Evolutionary conservation across 495 filamentous ascomycete genomes (phyloP), one percentile per base, ranked within the genome.

Genomic region (Parmelia sp.): DNA sequence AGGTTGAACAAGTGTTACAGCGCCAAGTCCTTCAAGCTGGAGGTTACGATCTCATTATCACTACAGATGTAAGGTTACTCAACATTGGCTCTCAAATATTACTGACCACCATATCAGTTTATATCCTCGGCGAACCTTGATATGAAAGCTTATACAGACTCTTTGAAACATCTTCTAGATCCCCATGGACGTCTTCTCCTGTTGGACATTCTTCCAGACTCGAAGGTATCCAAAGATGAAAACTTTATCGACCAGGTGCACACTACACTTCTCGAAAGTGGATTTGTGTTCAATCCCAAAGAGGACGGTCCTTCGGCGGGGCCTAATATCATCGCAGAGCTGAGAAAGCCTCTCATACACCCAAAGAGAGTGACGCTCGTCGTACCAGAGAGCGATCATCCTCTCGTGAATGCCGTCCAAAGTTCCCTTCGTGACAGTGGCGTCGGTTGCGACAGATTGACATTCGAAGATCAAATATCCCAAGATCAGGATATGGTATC

Each of bases 281-380:
- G 56, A 19, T 58, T 58, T 25, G 56, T 58, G 23, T 58, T 40
- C 25, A 25, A 33, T 15, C 14, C 35, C 23, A 8, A 35, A 0
- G 14, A 39, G n/a, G 19, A 58, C 7, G 1, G 11, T 58, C 23
- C 56, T 25, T 58, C 35, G 5, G 3, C 39, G 17, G 56, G 56
- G n/a, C 56, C 10, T 37, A 27, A 58, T 39, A 14, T 39, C 3
- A 25, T 40, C 10, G 35, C 56, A 58, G 9, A 58, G 23, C 35
- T 58, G 19, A 58, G 11, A 19, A 58, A 58, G 56, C 33, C 33
- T 58, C 56, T 37, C 56, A 58, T n/a, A 58, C 21, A 58, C 56
- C 56, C 56, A 39, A 2, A 37, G 23, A 25, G 33, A 39, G 56
- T 58, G 5, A 39, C 35, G 35, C 56, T 58, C 12, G 56, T 58